Base-by-base conservation (phyloP, 139 green algal genomes). In the Volvox africanus region DNA sequence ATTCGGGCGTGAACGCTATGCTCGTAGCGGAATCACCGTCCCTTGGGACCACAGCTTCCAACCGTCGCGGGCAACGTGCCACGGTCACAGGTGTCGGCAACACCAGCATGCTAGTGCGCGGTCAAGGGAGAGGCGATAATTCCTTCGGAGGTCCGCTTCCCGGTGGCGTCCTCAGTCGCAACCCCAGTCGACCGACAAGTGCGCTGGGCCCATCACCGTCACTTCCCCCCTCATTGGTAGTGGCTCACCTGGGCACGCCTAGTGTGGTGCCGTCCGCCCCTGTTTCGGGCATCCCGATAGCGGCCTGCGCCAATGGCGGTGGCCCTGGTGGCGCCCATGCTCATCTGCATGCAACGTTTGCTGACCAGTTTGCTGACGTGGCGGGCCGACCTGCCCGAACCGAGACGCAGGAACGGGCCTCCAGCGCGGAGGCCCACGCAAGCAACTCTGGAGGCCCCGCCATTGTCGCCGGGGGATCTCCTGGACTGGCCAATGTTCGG, bases 321-420 rank as follows among this genome's bases (percentile, higher is more conserved):
- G 33, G 55, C 37, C 5, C 24, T 20, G 61, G 26, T 26, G 26
- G 81, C 37, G 17, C 24, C 24, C 85, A 89, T 37, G 37, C 32
- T 1, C 69, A 82, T 37, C 44, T 89, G 62, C 85, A 89, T 71
- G 68, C 85, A 37, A 82, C 44, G 0, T 89, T 89, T 21, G 85
- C 85, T 1, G 85, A 89, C 44, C 30, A 87, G 61, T 61, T 76
- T 32, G 50, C 62, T 2, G 30, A 33, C 67, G 61, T 30, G 30
- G 24, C 44, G 18, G 30, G n/a, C 26, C 76, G 76, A 82, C 30
- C 33, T 61, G 30, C 11, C 11, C 76, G 76, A 55, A 3, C 37
- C 3, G 12, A 30, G 78, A 16, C 37, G 36, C 36, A 50, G 36
- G 36, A 33, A 24, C 22, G 17, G 36, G 36, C 37, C 11, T 20